These are phyloP conservation scores for Endoconidiophora laricicola DNA, from an alignment of 2,329 filamentous ascomycete genomes.

Conservation along the genomic window DNA sequence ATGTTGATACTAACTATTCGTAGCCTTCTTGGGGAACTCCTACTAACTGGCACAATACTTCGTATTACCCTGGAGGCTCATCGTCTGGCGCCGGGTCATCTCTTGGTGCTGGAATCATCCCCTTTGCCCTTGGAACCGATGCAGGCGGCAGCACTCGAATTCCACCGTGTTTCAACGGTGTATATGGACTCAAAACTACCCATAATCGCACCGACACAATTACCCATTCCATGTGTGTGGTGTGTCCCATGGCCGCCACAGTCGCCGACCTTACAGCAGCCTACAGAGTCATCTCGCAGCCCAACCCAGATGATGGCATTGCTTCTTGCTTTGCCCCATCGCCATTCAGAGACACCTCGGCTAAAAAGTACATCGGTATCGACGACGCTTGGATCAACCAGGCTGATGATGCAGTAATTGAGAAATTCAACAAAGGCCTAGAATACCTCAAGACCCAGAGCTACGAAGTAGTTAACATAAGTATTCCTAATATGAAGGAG, in stretches of 20 bases:
- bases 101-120: conserved; percentile 52
- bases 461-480: conserved; percentile 39
- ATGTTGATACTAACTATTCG: conserved; percentile 2
- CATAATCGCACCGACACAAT: conserved; percentile 50
- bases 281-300: conserved; percentile 65
- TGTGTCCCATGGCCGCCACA: conserved; percentile 59
- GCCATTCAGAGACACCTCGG: conserved; percentile 24
- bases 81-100: conserved; percentile 62
- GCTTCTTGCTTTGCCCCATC: conserved; percentile 49
- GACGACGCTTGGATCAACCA: conserved; percentile 34
- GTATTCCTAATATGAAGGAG: conserved; percentile 49
- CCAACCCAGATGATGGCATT: conserved; percentile 44
- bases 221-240: conserved; percentile 40
- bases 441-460: conserved; percentile 36
- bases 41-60: conserved; percentile 57
- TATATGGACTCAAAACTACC: conserved; percentile 67
- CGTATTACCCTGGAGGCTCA: conserved; percentile 68
- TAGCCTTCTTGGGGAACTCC: conserved; percentile 53
- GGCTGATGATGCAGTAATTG: conserved; percentile 44
- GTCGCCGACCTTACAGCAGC: conserved; percentile 64
- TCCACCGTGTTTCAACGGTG: conserved; percentile 57
- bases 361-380: conserved; percentile 53
- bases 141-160: conserved; percentile 62
- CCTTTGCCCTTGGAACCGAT: conserved; percentile 60
- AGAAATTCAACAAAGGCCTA: conserved; percentile 44